Percentiles rank a stretch among this genome's conserved stretches.
phyloP scores from a whole-genome alignment of 371 early-diverging fungal species.

The Mortierella sp. region DNA sequence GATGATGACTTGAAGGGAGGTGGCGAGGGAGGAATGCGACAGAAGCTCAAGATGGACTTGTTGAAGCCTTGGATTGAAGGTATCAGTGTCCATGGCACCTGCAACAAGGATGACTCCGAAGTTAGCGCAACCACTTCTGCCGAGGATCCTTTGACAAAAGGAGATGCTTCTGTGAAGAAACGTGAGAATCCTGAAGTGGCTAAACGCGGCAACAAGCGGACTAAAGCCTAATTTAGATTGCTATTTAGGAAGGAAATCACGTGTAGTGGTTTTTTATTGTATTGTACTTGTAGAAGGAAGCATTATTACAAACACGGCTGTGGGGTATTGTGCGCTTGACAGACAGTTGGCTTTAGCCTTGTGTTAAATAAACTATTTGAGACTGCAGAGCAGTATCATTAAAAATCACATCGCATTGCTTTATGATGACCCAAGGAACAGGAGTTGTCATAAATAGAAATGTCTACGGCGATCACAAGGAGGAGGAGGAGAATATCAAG shows the following conservation, averaged over 20 bases:
- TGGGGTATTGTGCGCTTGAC: too few relatives aligned
- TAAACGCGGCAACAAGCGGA: conserved; percentile 36
- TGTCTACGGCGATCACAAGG: background rate
- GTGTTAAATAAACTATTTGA: too few relatives aligned
- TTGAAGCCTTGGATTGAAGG: conserved; percentile 76
- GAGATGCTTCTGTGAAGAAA: conserved; percentile 20
- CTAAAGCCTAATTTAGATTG: conserved; percentile 20
- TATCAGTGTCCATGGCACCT: conserved; percentile 59
- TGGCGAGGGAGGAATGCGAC: conserved; percentile 73
- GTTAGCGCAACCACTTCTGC: conserved; percentile 15
- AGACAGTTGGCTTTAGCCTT: too few relatives aligned
- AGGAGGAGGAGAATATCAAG: background rate
- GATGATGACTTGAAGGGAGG: conserved; percentile 72
- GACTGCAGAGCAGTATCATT: too few relatives aligned
- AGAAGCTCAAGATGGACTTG: conserved; percentile 76
- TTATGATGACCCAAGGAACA: background rate
- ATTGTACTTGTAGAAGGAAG: background rate
- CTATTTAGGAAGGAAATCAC: too few relatives aligned
- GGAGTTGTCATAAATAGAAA: background rate
- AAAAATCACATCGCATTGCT: too few relatives aligned
- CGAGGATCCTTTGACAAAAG: background rate
- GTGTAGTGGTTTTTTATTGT: too few relatives aligned
- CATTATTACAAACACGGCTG: background rate
- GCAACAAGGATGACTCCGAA: conserved; percentile 44
- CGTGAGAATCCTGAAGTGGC: conserved; percentile 28